Percentiles rank a stretch among this genome's conserved stretches.
Conservation (phyloP, 192 early-diverging fungal genomes). For the Backusella morwellensis region DNA sequence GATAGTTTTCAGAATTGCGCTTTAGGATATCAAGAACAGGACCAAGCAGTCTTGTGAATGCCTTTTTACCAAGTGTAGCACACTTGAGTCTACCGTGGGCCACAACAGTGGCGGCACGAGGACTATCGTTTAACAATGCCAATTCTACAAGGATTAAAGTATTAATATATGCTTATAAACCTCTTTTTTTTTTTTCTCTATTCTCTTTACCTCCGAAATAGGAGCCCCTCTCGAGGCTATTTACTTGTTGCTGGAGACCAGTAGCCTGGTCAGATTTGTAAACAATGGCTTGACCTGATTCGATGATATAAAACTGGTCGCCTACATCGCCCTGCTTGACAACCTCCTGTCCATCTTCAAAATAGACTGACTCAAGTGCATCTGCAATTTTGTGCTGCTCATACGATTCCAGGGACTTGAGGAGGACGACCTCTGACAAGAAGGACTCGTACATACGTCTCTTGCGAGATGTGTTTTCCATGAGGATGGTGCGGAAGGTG, state of each 20-base stretch:
- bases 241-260: conserved; percentile 75
- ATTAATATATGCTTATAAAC: not conserved
- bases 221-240: conserved; percentile 76
- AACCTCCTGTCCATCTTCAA: conserved; percentile 81
- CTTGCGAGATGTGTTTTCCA: conserved; percentile 97
- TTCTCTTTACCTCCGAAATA: conserved; percentile 91
- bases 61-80: conserved; percentile 92
- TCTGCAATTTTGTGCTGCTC: conserved; percentile 99
- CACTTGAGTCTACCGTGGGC: conserved; percentile 91
- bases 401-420: conserved; percentile 90
- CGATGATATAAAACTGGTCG: conserved; percentile 94
- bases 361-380: conserved; percentile 89
- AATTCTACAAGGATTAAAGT: conserved; percentile 61
- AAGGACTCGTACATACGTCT: conserved; percentile 96
- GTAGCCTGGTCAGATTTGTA: conserved; percentile 78
- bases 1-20: conserved; percentile 92
- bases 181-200: not conserved
- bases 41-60: conserved; percentile 94
- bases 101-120: conserved; percentile 87
- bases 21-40: conserved; percentile 96
- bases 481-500: conserved; percentile 94
- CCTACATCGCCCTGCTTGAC: conserved; percentile 94
- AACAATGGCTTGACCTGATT: conserved; percentile 85
- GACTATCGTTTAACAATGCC: conserved; percentile 90
- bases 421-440: conserved; percentile 86